Base-by-base conservation (phyloP, 768 basidiomycete genomes). In the Boletus bicolor region DNA sequence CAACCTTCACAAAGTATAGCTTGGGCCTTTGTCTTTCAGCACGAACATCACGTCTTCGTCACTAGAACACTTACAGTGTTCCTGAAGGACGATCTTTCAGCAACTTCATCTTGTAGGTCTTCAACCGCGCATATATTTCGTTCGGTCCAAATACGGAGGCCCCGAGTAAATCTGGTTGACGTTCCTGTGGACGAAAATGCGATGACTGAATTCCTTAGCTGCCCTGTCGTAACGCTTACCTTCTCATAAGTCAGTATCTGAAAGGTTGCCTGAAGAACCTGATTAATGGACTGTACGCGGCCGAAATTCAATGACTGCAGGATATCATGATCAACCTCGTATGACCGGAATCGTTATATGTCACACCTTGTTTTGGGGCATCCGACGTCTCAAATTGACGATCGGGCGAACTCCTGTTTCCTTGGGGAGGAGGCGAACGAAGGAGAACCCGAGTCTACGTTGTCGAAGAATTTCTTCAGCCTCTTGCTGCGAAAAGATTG, bases 1-100 rank as follows among this genome's bases (percentile, higher is more conserved):
- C 97, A 26, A 97, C 83, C 71, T 99, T 99, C 49, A 94, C 95
- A 64, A 99, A 96, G 71, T 94, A 98, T 7, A 98, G 72, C 59
- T 85, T 85, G 0, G 95, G 93, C 37, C 95, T 96, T 49, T 7
- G 54, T 47, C 44, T 10, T 35, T 66, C 26, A 61, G 28, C 15
- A 7, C 8, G 11, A 30, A 21, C 17, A 11, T 39, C 32, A 1
- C 28, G 7, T 28, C 32, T 35, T 43, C 7, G 6, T 37, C 8
- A 6, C 38, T 21, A 30, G n/a, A n/a, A 7, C 39, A 58, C 77
- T 65, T 55, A 93, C 91, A 91, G 52, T 37, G 63, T 71, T 11
- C 82, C 82, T 5, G 73, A 75, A 15, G 73, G 59, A 15, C 38
- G 50, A 41, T 71, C 69, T 48, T 69, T 65, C 38, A 74, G 64